A percentile compares a stretch with the other conserved stretches of the same genome.
Evolutionary conservation across 306 rosid species (phyloP).

Genomic region (Quercus gilva): DNA sequence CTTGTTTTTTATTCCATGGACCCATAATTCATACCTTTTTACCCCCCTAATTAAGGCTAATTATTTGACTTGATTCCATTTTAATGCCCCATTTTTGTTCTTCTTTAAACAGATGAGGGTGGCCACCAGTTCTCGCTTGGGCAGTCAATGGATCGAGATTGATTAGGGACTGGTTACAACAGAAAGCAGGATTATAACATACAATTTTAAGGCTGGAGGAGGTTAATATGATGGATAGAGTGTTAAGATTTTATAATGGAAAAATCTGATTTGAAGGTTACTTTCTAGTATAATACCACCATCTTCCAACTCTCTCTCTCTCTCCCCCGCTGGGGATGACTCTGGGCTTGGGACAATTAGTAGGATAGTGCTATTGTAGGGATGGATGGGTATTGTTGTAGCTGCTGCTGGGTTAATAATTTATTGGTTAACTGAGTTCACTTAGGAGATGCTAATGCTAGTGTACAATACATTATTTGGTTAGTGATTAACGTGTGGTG

Average conservation of each 20-base stretch:
- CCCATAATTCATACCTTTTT: too few relatives aligned
- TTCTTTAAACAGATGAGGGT: slow-evolving; percentile 48
- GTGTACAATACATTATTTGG: slow-evolving; percentile 33
- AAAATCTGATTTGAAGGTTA: slow-evolving; percentile 12
- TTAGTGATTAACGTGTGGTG: slow-evolving; percentile 40
- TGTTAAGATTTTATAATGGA: slow-evolving; percentile 23
- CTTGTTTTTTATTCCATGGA: too few relatives aligned
- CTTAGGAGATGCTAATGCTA: slow-evolving; percentile 45
- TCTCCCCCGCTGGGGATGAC: slow-evolving; percentile 21
- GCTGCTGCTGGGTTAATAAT: slow-evolving; percentile 11
- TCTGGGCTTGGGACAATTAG: slow-evolving; percentile 28
- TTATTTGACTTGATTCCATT: neutral
- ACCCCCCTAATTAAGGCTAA: neutral
- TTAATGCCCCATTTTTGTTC: slow-evolving; percentile 4
- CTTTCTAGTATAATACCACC: slow-evolving; percentile 43
- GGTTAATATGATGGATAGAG: slow-evolving; percentile 7
- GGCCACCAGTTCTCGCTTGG: slow-evolving; percentile 51
- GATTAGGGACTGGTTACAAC: slow-evolving; percentile 9
- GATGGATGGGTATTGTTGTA: slow-evolving; percentile 23
- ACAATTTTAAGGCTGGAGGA: slow-evolving; percentile 3
- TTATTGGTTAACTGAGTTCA: slow-evolving; percentile 35
- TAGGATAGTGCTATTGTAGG: slow-evolving; percentile 40
- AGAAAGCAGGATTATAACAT: slow-evolving; percentile 7
- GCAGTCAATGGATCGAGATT: slow-evolving; percentile 50
- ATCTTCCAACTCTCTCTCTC: slow-evolving; percentile 17